Evolutionary conservation across 257 asterid genomes (phyloP).

Genomic region (Nicotiana sylvestris): DNA sequence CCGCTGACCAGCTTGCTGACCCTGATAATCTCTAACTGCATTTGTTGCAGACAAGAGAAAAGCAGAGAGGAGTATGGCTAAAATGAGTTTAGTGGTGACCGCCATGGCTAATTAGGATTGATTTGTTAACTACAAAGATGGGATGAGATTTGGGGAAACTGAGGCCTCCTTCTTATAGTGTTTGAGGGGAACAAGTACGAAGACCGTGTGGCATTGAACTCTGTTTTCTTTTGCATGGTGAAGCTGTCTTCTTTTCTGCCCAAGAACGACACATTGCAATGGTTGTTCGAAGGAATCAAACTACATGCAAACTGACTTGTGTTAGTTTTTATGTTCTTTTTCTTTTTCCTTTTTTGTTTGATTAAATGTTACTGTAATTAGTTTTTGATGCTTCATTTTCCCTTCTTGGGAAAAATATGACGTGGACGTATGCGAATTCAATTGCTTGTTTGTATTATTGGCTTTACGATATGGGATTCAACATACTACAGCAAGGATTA

Average conservation of each 20-base stretch:
- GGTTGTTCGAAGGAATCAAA: not conserved
- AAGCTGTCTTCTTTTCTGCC: not conserved
- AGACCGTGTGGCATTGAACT: constrained; percentile 2
- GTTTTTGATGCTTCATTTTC: not conserved
- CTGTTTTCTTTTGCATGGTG: constrained; percentile 42
- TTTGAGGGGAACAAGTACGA: not conserved
- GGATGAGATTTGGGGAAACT: not conserved
- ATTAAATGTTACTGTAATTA: not conserved
- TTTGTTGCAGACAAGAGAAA: constrained; percentile 25
- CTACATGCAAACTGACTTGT: not conserved
- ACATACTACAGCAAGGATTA: not conserved
- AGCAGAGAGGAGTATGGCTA: constrained; percentile 23
- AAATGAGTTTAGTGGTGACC: constrained; percentile 20
- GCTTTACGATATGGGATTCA: not conserved
- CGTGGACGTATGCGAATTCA: not conserved
- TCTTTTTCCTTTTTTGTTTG: not conserved
- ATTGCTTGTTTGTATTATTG: not conserved
- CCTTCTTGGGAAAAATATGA: not conserved
- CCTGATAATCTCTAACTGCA: not conserved
- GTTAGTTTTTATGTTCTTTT: not conserved
- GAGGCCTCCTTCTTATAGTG: not conserved
- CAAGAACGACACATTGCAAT: constrained; percentile 33
- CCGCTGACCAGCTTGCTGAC: not conserved
- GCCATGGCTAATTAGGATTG: not conserved
- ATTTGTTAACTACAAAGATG: not conserved